Base-by-base conservation (phyloP, 495 filamentous ascomycete species). In the Hyaloscypha bicolor region DNA sequence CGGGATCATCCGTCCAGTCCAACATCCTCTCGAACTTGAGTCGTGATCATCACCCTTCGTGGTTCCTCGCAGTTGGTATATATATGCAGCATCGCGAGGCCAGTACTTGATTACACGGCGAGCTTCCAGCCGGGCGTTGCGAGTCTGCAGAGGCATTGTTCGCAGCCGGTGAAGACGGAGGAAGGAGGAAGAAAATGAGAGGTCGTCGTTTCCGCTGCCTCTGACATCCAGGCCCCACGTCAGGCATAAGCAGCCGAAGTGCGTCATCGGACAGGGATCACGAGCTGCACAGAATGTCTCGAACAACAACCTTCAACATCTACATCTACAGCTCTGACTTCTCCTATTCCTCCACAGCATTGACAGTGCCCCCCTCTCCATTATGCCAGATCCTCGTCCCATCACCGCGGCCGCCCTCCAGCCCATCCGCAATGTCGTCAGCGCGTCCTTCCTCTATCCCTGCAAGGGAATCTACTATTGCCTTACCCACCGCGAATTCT, bases 401-500 rank as follows among this genome's bases (percentile, higher is more conserved):
- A n/a, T 22, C 30, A 21, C n/a, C 14, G 33, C 52, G 5, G 37
- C 45, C 9, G 55, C 61, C 25, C 45, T 69, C 42, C 64, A 37
- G 11, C 72, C 66, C 22, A 69, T 71, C 19, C 56, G 62, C 22
- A 71, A 67, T 32, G 68, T 71, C 32, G 72, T 74, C 56, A 67
- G 63, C 52, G 59, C 69, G 0, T 71, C 72, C 12, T 63, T 53
- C 29, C 66, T 74, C 39, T 74, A 74, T 32, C 72, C 72, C 25
- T 61, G 69, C 30, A 74, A 74, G 61, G 72, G 72, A 0, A 69
- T 73, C 22, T 68, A 58, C 16, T 71, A 74, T 82, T 93, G 96
- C 75, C 64, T 87, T 66, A 79, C 84, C 62, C 87, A 91, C 76
- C 88, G 83, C 33, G 81, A 81, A 55, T 86, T 83, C 76, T 87